A percentile compares a stretch with the other conserved stretches of the same genome.
These are phyloP conservation scores for Heliosperma pusillum DNA, from an alignment of 148 eudicot genomes.

Conservation along the genomic window DNA sequence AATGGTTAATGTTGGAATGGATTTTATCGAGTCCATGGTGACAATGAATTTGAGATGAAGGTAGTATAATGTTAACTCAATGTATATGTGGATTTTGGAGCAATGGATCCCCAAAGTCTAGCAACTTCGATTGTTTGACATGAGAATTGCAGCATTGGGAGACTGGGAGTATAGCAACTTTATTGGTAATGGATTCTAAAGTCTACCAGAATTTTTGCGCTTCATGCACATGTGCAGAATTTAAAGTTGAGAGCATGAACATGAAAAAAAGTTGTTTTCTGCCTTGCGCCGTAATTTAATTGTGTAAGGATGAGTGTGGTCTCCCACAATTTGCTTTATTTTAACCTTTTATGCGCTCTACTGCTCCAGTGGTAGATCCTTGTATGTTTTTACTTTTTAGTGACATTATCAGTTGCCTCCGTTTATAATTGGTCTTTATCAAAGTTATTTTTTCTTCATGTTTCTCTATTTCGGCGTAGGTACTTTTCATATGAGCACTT, in stretches of 20 bases:
- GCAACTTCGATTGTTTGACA: neutral
- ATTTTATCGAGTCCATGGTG: too few relatives aligned
- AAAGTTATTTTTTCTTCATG: neutral
- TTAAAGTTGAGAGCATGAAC: neutral
- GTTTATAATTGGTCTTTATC: neutral
- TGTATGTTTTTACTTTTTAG: neutral
- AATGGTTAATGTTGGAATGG: too few relatives aligned
- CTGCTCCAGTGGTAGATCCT: neutral
- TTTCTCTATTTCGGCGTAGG: constrained; percentile 34
- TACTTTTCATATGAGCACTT: constrained; percentile 97
- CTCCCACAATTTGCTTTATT: neutral
- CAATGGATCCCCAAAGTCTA: neutral
- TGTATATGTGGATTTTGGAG: neutral
- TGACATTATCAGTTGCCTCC: neutral
- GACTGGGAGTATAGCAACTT: neutral
- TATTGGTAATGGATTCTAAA: neutral
- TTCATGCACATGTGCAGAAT: neutral
- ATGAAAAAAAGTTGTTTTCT: neutral
- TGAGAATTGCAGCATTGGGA: neutral
- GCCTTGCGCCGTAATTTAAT: neutral
- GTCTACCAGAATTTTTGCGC: neutral
- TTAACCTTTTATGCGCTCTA: neutral
- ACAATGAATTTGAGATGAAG: too few relatives aligned
- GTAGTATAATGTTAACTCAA: neutral
- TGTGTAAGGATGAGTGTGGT: neutral